A percentile compares a stretch with the other conserved stretches of the same genome.
Conservation (phyloP, 225 moss, liverwort and hornwort genomes). For the Straminergon stramineum region DNA sequence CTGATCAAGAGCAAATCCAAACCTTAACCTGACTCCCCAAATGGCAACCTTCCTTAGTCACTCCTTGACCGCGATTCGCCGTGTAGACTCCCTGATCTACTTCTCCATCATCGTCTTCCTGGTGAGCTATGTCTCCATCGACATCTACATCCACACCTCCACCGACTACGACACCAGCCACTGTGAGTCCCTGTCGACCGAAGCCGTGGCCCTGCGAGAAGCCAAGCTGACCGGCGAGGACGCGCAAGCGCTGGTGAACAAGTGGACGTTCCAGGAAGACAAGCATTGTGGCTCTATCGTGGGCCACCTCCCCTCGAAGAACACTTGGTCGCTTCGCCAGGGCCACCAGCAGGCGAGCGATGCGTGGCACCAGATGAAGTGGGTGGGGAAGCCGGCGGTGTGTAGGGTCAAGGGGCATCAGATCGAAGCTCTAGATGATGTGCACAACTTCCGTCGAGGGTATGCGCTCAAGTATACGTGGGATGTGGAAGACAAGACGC, state of each 20-base stretch:
- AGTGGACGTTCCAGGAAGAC: neutral
- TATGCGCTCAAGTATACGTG: conserved; percentile 45
- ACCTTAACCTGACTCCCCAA: neutral
- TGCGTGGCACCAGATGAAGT: conserved; percentile 62
- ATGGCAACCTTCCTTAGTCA: neutral
- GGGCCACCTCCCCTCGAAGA: conserved; percentile 22
- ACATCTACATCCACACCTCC: neutral
- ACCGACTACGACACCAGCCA: neutral
- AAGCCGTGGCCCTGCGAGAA: neutral
- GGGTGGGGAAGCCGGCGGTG: conserved; percentile 65
- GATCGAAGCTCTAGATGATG: conserved; percentile 63
- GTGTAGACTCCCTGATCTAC: conserved; percentile 18
- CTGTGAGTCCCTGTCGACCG: neutral
- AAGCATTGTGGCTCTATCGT: conserved; percentile 23
- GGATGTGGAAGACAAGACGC: conserved; percentile 73
- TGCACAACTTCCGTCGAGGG: conserved; percentile 75
- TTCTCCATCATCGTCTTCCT: conserved; percentile 13
- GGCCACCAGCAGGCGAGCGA: neutral
- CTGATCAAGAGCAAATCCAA: neutral
- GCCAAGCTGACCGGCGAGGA: conserved; percentile 4
- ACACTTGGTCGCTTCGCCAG: neutral
- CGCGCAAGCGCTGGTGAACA: conserved; percentile 5
- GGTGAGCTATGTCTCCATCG: conserved; percentile 7
- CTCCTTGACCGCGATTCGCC: conserved; percentile 8
- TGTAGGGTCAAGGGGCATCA: conserved; percentile 66